Evolutionary conservation across 805 yeast species (phyloP).

Genomic region (Lachancea fermentati): DNA sequence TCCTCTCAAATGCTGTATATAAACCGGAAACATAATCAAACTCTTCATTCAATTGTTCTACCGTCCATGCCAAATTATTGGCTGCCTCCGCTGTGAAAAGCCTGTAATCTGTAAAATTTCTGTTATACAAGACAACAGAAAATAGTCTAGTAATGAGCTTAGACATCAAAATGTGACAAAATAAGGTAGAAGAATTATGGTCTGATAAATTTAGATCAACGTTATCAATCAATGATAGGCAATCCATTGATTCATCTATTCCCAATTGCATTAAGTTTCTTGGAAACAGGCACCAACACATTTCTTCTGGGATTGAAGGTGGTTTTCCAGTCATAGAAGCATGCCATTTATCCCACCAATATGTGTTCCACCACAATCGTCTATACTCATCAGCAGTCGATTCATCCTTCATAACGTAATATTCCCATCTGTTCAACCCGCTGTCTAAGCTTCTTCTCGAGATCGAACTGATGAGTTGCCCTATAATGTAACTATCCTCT

Average conservation of each 20-base stretch:
- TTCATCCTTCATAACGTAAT: slow-evolving; percentile 10
- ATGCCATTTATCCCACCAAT: slow-evolving; percentile 20
- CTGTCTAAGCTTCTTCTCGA: slow-evolving; percentile 6
- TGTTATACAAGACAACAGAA: slow-evolving; percentile 7
- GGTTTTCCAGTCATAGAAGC: slow-evolving; percentile 13
- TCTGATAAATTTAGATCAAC: slow-evolving; percentile 4
- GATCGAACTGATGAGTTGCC: slow-evolving; percentile 3
- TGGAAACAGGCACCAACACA: slow-evolving; percentile 13
- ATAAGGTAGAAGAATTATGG: neutral
- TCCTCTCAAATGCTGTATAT: neutral
- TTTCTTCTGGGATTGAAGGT: slow-evolving; percentile 5
- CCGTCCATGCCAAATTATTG: neutral
- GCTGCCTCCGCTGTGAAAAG: neutral
- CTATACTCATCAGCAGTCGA: slow-evolving; percentile 12
- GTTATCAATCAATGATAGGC: slow-evolving; percentile 3
- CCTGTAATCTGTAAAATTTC: slow-evolving; percentile 10
- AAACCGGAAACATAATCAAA: neutral
- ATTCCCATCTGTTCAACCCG: slow-evolving; percentile 18
- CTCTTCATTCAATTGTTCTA: neutral
- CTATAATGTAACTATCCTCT: slow-evolving; percentile 3
- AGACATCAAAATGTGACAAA: slow-evolving; percentile 9
- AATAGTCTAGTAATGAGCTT: slow-evolving; percentile 6
- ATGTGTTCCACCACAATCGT: slow-evolving; percentile 15
- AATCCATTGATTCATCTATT: slow-evolving; percentile 13
- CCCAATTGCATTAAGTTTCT: slow-evolving; percentile 11